Base-by-base conservation (phyloP, 192 early-diverging fungal genomes). In the Gigaspora rosea region DNA sequence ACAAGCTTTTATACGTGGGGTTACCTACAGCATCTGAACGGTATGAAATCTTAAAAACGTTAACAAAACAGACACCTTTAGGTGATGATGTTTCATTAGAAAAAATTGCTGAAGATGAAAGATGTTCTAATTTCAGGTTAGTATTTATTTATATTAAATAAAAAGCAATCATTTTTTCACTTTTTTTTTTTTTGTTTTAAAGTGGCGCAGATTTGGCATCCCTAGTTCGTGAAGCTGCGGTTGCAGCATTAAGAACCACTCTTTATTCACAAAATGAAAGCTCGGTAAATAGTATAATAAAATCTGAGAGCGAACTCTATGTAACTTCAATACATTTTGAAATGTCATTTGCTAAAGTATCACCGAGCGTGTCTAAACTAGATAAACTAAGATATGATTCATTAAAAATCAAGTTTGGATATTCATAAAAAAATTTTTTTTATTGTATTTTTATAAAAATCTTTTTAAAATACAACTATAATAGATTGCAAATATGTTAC, bases 1-100 rank as follows among this genome's bases (percentile, higher is more conserved):
- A 98, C 85, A 97, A 96, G 78, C 82, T 96, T n/a, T 86, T 99
- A n/a, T 99, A 97, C 82, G 95, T 99, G 1, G 96, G 97, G 81
- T 82, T 99, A 62, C 97, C 97, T 0, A 91, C 88, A 2, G 82
- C 89, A 46, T 74, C 71, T 20, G 97, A 97, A 80, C 88, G 97
- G 2, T 82, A 86, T 7, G 94, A 96, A 50, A 99, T 99, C 54
- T 79, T 99, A 54, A 86, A 83, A 20, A 96, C 94, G 4, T 77
- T 98, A 13, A 88, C 92, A 4, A 85, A 88, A 13, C 89, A 91
- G 54, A 96, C 94, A 1, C 97, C 97, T 16, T 80, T 97, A 47
- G 79, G 61, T 3, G 73, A 86, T 2, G 82, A 85, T 56, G 87
- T 95, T 27, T 83, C 87, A 2, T 79, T 95, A 52, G 78, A 79